A percentile compares a stretch with the other conserved stretches of the same genome.
These are phyloP conservation scores for Ustilago crameri DNA, from an alignment of 1,284 basidiomycete species.

Conservation along the genomic window DNA sequence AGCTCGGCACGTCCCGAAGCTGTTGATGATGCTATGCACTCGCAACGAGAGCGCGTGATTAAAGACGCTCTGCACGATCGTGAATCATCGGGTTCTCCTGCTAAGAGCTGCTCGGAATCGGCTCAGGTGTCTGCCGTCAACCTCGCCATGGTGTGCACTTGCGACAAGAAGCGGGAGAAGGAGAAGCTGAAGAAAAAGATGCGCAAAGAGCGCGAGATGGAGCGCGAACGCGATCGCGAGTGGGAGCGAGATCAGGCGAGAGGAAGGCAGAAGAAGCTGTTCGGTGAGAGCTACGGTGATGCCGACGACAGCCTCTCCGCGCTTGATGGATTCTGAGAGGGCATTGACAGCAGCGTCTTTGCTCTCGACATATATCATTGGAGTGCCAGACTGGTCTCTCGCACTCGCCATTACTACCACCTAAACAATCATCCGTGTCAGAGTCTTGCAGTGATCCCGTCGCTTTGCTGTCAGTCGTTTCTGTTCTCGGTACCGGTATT, in stretches of 20 bases:
- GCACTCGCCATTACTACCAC: not conserved
- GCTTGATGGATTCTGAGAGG: conserved; percentile 35
- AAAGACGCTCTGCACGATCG: conserved; percentile 24
- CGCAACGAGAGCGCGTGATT: conserved; percentile 7
- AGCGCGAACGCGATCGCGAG: conserved; percentile 49
- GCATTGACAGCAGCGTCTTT: conserved; percentile 18
- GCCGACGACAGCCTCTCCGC: conserved; percentile 42
- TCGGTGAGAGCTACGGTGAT: conserved; percentile 48
- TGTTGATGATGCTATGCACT: conserved; percentile 17
- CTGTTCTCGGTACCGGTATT: too few species aligned
- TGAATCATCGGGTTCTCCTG: conserved; percentile 42
- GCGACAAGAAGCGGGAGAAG: conserved; percentile 50
- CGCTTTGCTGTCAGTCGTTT: too few species aligned
- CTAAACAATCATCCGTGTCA: too few species aligned
- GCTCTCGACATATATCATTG: not conserved
- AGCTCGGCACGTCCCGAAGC: conserved; percentile 23
- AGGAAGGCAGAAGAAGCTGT: conserved; percentile 43
- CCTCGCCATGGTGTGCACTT: conserved; percentile 33
- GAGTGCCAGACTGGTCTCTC: not conserved
- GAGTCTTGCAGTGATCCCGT: too few species aligned
- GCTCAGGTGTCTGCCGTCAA: conserved; percentile 16
- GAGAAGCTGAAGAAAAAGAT: conserved; percentile 48
- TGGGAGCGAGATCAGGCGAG: conserved; percentile 48
- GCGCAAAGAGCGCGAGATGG: conserved; percentile 46
- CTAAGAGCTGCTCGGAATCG: conserved; percentile 43